Conservation (phyloP, 2,329 filamentous ascomycete genomes). For the Claviceps sp. region DNA sequence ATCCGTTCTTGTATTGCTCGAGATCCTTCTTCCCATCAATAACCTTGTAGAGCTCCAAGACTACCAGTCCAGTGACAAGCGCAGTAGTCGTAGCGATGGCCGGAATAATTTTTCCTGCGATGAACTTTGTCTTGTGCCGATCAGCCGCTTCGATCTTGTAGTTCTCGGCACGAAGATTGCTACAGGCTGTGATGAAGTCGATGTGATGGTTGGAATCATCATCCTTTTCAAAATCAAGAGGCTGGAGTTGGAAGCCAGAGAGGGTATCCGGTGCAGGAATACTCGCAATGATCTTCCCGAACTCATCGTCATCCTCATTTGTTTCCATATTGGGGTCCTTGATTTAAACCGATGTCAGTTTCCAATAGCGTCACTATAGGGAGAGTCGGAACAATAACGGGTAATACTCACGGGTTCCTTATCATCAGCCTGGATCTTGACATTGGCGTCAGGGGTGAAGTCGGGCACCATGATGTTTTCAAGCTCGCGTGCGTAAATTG, state of each 20-base stretch:
- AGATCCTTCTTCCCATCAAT: slow-evolving; percentile 92
- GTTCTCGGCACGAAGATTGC: slow-evolving; percentile 92
- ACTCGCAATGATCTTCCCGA: slow-evolving; percentile 56
- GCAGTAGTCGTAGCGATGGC: slow-evolving; percentile 97
- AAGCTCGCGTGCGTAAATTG: slow-evolving; percentile 65
- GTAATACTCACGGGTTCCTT: slow-evolving; percentile 57
- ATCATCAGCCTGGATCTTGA: slow-evolving; percentile 95
- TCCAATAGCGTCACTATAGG: neutral
- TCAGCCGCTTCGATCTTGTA: slow-evolving; percentile 93
- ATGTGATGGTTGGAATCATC: slow-evolving; percentile 98
- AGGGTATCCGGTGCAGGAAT: slow-evolving; percentile 70
- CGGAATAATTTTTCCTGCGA: slow-evolving; percentile 97
- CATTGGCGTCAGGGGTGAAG: slow-evolving; percentile 75
- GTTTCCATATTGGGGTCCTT: slow-evolving; percentile 67
- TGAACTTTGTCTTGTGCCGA: slow-evolving; percentile 97
- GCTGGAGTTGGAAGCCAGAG: slow-evolving; percentile 75
- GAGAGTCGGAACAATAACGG: too few species aligned
- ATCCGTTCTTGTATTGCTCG: slow-evolving; percentile 98
- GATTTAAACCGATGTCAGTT: neutral
- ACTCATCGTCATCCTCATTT: slow-evolving; percentile 62
- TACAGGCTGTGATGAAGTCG: slow-evolving; percentile 95
- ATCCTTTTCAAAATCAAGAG: slow-evolving; percentile 97
- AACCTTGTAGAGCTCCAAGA: slow-evolving; percentile 91
- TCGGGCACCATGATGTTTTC: slow-evolving; percentile 93
- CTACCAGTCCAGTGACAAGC: slow-evolving; percentile 82